phyloP scores from a whole-genome alignment of 2,329 filamentous ascomycete genomes.

The Teratosphaeria epicoccoides region DNA sequence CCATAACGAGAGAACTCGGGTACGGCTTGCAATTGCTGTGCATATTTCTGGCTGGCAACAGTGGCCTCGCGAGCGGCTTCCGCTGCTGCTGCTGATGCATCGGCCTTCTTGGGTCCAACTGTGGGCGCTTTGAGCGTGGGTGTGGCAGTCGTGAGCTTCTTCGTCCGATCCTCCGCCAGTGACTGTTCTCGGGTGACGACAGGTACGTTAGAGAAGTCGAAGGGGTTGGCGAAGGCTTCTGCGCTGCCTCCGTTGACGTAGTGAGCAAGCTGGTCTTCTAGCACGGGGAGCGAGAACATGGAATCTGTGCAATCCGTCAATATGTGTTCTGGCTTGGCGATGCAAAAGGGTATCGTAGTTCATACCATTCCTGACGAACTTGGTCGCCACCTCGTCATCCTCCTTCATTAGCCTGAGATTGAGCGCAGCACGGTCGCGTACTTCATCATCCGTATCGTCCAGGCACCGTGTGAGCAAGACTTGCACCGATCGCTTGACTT shows the following conservation, averaged over 20 bases:
- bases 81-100: slow-evolving; percentile 60
- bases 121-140: slow-evolving; percentile 91
- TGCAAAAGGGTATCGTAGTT: background rate
- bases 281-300: slow-evolving; percentile 87
- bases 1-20: slow-evolving; percentile 88
- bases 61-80: slow-evolving; percentile 62
- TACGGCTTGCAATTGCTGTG: slow-evolving; percentile 75
- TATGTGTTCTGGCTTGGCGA: background rate
- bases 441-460: slow-evolving; percentile 95
- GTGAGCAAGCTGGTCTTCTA: slow-evolving; percentile 94
- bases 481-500: slow-evolving; percentile 90
- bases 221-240: slow-evolving; percentile 70
- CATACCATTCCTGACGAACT: slow-evolving; percentile 85
- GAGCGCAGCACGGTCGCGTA: slow-evolving; percentile 85
- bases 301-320: slow-evolving; percentile 50
- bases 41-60: slow-evolving; percentile 77
- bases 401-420: slow-evolving; percentile 88
- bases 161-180: slow-evolving; percentile 87
- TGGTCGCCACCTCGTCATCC: slow-evolving; percentile 64
- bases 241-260: slow-evolving; percentile 92
- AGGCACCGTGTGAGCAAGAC: slow-evolving; percentile 87
- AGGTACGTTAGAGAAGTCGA: slow-evolving; percentile 84
- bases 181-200: slow-evolving; percentile 93
- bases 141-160: slow-evolving; percentile 88
- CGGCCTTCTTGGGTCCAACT: slow-evolving; percentile 63